Conservation (phyloP, 345 rosid species). For the Rhodamnia rubescens region DNA sequence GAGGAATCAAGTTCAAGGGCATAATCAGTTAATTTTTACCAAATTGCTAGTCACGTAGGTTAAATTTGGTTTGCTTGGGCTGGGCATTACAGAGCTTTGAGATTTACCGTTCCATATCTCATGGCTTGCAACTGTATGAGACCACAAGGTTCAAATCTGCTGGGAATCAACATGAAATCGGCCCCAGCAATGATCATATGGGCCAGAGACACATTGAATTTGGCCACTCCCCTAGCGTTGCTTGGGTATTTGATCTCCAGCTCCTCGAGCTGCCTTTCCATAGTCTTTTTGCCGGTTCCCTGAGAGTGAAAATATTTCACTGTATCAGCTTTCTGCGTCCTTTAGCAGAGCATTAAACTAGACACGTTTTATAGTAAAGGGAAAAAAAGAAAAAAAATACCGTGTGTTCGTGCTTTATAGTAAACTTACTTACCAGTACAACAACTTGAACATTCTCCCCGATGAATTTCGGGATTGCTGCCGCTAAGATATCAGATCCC, state of each 20-base stretch:
- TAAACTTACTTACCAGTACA: slow-evolving; percentile 46
- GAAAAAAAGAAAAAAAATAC: background rate
- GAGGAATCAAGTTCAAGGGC: background rate
- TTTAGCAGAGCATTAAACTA: background rate
- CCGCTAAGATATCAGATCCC: slow-evolving; percentile 85
- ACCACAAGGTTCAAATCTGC: slow-evolving; percentile 98
- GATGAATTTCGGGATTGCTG: slow-evolving; percentile 52
- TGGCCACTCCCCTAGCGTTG: slow-evolving; percentile 67
- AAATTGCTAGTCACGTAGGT: background rate
- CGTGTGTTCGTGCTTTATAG: background rate
- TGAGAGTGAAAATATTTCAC: slow-evolving; percentile 3
- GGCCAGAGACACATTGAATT: slow-evolving; percentile 70
- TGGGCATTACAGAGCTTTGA: background rate
- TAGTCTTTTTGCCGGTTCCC: slow-evolving; percentile 86
- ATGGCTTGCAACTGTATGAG: slow-evolving; percentile 93
- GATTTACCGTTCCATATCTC: slow-evolving; percentile 88
- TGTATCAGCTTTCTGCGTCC: background rate
- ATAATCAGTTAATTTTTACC: background rate
- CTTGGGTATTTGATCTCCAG: slow-evolving; percentile 60
- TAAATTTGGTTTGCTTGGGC: background rate
- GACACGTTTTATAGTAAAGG: background rate
- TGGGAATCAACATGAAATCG: slow-evolving; percentile 72
- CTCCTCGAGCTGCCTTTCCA: slow-evolving; percentile 63
- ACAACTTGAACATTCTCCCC: slow-evolving; percentile 61
- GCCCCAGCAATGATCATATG: slow-evolving; percentile 92